These are phyloP conservation scores for Acmispon strigosus DNA, from an alignment of 306 rosid genomes.

Conservation along the genomic window DNA sequence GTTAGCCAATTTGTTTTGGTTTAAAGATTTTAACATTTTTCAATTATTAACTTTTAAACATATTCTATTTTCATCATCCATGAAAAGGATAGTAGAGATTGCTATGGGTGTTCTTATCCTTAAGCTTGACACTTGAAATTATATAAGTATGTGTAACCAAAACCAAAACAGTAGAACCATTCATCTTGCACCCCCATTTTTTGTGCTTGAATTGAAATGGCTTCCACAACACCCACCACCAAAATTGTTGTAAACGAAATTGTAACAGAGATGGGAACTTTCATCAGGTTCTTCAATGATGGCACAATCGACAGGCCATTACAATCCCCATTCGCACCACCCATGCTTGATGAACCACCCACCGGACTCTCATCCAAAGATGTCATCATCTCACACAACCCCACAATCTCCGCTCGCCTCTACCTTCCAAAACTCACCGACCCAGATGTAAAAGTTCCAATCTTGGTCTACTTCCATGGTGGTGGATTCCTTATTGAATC, in stretches of 20 bases:
- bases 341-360: slow-evolving; percentile 17
- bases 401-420: slow-evolving; percentile 35
- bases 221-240: neutral
- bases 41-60: too few species aligned
- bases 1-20: too few species aligned
- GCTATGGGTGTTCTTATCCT: too few species aligned
- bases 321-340: slow-evolving; percentile 23
- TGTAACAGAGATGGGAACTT: neutral
- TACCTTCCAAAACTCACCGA: slow-evolving; percentile 33
- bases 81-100: too few species aligned
- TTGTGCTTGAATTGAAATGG: neutral
- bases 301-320: neutral
- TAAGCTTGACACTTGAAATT: too few species aligned
- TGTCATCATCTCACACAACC: slow-evolving; percentile 27
- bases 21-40: too few species aligned
- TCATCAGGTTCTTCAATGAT: neutral
- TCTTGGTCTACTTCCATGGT: slow-evolving; percentile 52
- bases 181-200: too few species aligned
- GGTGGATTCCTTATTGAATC: slow-evolving; percentile 39
- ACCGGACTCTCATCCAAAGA: slow-evolving; percentile 50
- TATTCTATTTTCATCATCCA: too few species aligned
- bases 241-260: neutral
- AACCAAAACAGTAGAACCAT: too few species aligned
- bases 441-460: slow-evolving; percentile 23
- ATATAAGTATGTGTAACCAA: too few species aligned